Evolutionary conservation across 805 yeast species (phyloP).

Genomic region (Yamadazyma philogaea): DNA sequence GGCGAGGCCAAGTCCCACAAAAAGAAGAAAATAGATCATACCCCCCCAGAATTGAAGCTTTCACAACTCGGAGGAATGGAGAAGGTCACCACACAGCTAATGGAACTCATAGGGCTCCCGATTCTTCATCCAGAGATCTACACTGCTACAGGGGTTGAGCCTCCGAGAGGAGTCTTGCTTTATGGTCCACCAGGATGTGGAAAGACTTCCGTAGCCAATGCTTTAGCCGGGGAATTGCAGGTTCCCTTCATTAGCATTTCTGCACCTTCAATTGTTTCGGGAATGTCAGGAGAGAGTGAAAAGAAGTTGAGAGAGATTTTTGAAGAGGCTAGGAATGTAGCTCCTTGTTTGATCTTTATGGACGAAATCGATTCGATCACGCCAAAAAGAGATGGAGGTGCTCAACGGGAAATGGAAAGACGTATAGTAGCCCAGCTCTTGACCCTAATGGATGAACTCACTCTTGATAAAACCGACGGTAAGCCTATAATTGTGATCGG

Average conservation of each 20-base stretch:
- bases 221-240: constrained; percentile 89
- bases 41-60: constrained; percentile 67
- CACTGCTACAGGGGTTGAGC: constrained; percentile 83
- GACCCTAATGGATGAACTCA: constrained; percentile 90
- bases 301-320: constrained; percentile 89
- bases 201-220: constrained; percentile 93
- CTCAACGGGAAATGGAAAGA: constrained; percentile 96
- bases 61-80: constrained; percentile 88
- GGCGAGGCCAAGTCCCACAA: constrained; percentile 24
- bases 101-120: constrained; percentile 91
- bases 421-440: constrained; percentile 93
- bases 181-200: constrained; percentile 99
- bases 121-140: constrained; percentile 92
- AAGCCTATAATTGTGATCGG: constrained; percentile 93
- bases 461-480: constrained; percentile 84
- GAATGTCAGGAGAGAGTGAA: constrained; percentile 99
- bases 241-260: constrained; percentile 89
- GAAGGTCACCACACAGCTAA: constrained; percentile 74
- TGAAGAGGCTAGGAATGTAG: constrained; percentile 84
- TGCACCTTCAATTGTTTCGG: constrained; percentile 95
- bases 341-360: constrained; percentile 90
- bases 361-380: constrained; percentile 98
- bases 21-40: constrained; percentile 50
- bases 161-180: constrained; percentile 89
- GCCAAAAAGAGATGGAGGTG: constrained; percentile 92